phyloP scores from a whole-genome alignment of 106 monocot genomes.

The Amphibolis antarctica region DNA sequence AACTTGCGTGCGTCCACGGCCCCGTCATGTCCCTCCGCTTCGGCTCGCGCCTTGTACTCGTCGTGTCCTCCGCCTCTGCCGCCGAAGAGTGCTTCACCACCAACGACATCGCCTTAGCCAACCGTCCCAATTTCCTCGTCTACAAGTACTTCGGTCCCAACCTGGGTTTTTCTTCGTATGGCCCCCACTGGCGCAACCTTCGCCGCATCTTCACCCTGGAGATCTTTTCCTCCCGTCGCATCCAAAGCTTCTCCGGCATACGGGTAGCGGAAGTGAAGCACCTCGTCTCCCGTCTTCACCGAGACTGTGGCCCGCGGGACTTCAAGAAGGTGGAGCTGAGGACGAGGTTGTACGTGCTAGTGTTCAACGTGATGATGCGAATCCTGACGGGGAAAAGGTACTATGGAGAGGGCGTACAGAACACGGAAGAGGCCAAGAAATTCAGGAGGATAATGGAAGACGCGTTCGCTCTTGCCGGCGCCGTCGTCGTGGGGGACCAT shows the following conservation, averaged over 20 bases:
- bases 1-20: constrained; percentile 26
- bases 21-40: constrained; percentile 38
- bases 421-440: constrained; percentile 4
- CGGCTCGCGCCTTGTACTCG: constrained; percentile 41
- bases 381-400: constrained; percentile 31
- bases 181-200: constrained; percentile 47
- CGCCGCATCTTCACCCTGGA: constrained; percentile 30
- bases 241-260: constrained; percentile 7
- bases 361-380: constrained; percentile 15
- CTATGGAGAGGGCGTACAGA: constrained; percentile 2
- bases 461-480: not conserved
- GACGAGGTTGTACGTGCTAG: constrained; percentile 26
- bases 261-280: constrained; percentile 17
- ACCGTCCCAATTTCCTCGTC: constrained; percentile 25
- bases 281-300: constrained; percentile 8
- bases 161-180: constrained; percentile 21
- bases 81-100: constrained; percentile 38
- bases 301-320: not conserved
- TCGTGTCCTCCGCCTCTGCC: constrained; percentile 24
- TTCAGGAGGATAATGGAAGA: constrained; percentile 25
- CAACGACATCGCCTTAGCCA: constrained; percentile 40
- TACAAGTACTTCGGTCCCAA: constrained; percentile 23
- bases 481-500: constrained; percentile 22
- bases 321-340: constrained; percentile 24
- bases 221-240: constrained; percentile 26